Base-by-base conservation (phyloP, 2,329 filamentous ascomycete genomes). In the Lachnellula suecica region DNA sequence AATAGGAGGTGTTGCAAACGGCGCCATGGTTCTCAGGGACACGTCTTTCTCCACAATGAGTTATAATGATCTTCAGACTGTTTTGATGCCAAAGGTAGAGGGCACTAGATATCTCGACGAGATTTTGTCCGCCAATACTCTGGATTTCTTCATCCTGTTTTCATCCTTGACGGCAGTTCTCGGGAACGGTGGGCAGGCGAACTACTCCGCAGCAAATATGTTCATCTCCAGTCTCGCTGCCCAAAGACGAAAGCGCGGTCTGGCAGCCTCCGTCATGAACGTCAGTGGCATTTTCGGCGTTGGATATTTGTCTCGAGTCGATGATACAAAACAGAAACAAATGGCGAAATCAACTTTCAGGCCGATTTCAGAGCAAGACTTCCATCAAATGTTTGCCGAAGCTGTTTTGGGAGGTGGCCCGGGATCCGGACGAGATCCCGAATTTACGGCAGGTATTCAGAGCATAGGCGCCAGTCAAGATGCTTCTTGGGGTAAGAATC, bases 201-300 rank as follows among this genome's bases (percentile, higher is more conserved):
- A 72, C 56, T 81, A 81, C 52, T 61, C 66, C 0, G 72, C 74
- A 0, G 75, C 71, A 3, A 78, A 78, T 55, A 54, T 56, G 3
- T 81, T 69, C 63, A 72, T 79, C 68, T 58, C 57, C 7, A 58
- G 58, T 1, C 59, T 81, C 0, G 71, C 68, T 0, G 43, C 56
- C 1, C 65, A 74, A 27, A 63, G 77, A 4, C 54, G 71, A 0
- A 57, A 54, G 3, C 66, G 71, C 6, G 74, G 74, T 0, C 54
- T 75, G 1, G 64, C 70, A 2, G 75, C 56, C 2, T 72, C 71
- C 0, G 66, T 66, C 1, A 63, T 78, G 23, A 57, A 72, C 47
- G 68, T 78, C 8, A 70, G 71, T 2, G 47, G 59, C 3, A 59
- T 79, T 1, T 47, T 70, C 1, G 78, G 72, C n/a, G 55, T 72